Evolutionary conservation across 108 stramenopile genomes (phyloP), one percentile per base, ranked within the genome.

Genomic region (Nitzschia sp.): DNA sequence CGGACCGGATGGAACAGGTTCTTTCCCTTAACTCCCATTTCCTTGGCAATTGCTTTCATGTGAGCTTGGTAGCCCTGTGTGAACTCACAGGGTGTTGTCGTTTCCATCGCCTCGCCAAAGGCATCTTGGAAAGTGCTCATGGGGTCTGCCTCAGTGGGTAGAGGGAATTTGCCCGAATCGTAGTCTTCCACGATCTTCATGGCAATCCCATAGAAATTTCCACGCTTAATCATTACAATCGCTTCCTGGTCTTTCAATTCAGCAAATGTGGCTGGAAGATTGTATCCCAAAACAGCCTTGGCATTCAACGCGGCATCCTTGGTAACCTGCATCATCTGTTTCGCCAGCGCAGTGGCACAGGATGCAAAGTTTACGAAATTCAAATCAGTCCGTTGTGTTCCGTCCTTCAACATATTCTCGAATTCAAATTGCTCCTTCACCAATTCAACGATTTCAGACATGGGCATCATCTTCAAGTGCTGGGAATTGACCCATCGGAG

Each of bases 401-500:
- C 87, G 8, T 83, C 71, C 68, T 76, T 81, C n/a, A 88, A 64
- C 44, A 90, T 47, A 35, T 71, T 81, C 63, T 83, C 61, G 47
- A 74, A 71, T 19, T 68, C 38, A 69, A 91, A 67, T 73, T 92
- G 92, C 19, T 92, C 87, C 75, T 86, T 80, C 13, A 95, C 88
- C 31, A 88, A 63, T n/a, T 77, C 69, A 19, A 79, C 47, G 17
- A 94, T 23, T 2, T 88, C 86, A 38, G 89, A 77, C 23, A 90
- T 77, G 4, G 70, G 32, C 66, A 82, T 68, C 74, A 72, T 80
- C 68, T 95, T 95, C 82, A 93, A 69, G 71, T 95, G 94, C 68
- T 98, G 96, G 30, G 82, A 78, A 66, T 98, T 98, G n/a, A 98
- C 87, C 96, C 96, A 98, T 52, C 82, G 84, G 34, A 98, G 85